Percentiles rank a stretch among this genome's conserved stretches.
These are phyloP conservation scores for Physocladia obscura DNA, from an alignment of 192 early-diverging fungal species.

Conservation along the genomic window DNA sequence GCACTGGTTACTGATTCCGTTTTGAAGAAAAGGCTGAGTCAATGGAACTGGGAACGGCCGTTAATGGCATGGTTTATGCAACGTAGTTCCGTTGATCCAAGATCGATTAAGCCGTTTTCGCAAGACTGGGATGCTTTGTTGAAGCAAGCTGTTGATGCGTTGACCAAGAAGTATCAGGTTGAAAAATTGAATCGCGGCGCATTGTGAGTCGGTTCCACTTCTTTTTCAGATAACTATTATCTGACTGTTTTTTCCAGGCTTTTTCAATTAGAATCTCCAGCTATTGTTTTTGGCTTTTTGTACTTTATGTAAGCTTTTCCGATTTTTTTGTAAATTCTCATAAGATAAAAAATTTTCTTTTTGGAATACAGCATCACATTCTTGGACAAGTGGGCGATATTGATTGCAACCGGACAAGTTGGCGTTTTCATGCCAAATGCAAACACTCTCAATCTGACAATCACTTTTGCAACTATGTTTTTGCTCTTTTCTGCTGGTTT, in stretches of 20 bases:
- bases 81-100: slow-evolving; percentile 22
- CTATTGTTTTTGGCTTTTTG: slow-evolving; percentile 44
- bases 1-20: neutral
- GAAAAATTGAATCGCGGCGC: slow-evolving; percentile 52
- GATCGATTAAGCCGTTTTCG: slow-evolving; percentile 31
- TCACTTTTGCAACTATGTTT: slow-evolving; percentile 39
- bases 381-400: slow-evolving; percentile 39
- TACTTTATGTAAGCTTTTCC: too few species aligned
- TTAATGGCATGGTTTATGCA: slow-evolving; percentile 48
- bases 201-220: neutral
- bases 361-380: slow-evolving; percentile 50
- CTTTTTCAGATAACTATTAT: neutral
- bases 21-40: slow-evolving; percentile 34
- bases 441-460: slow-evolving; percentile 3
- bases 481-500: slow-evolving; percentile 44
- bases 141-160: slow-evolving; percentile 41
- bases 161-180: slow-evolving; percentile 48
- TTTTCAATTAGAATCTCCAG: slow-evolving; percentile 41
- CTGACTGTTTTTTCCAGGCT: slow-evolving; percentile 21
- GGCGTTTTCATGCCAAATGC: slow-evolving; percentile 22
- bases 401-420: slow-evolving; percentile 42
- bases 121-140: slow-evolving; percentile 43
- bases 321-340: too few species aligned
- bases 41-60: slow-evolving; percentile 36
- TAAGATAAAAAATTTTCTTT: too few species aligned